These are phyloP conservation scores for Glycine latifolia DNA, from an alignment of 306 rosid species.

Conservation along the genomic window DNA sequence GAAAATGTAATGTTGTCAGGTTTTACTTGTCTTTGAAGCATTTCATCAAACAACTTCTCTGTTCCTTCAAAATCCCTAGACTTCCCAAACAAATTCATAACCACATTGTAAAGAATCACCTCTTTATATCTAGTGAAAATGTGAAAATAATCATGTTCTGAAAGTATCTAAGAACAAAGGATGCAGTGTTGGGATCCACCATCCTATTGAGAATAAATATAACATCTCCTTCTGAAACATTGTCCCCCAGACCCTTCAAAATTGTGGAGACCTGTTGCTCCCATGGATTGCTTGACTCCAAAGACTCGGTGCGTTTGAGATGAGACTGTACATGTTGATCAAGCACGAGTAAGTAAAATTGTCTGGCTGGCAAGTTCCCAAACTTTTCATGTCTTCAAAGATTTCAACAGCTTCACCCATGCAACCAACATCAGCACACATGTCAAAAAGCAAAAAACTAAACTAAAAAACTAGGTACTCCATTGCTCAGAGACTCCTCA, in stretches of 20 bases:
- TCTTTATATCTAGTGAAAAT: background rate
- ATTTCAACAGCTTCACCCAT: constrained; percentile 66
- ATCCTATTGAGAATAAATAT: constrained; percentile 19
- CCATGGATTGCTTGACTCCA: background rate
- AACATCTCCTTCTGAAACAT: background rate
- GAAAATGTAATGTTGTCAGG: constrained; percentile 3
- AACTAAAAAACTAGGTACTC: too few species aligned
- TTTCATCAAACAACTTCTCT: constrained; percentile 20
- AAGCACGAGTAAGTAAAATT: constrained; percentile 77
- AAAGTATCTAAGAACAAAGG: constrained; percentile 18
- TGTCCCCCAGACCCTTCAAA: background rate
- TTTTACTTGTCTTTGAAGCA: constrained; percentile 12
- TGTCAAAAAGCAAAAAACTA: constrained; percentile 69
- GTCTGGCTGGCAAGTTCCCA: constrained; percentile 64
- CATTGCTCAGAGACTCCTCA: too few species aligned
- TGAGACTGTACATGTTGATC: constrained; percentile 68
- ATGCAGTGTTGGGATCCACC: constrained; percentile 20
- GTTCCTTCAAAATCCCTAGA: constrained; percentile 33
- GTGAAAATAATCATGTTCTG: background rate
- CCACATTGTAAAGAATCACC: constrained; percentile 18
- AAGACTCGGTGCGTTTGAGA: background rate
- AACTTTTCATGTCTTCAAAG: constrained; percentile 74
- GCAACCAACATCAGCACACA: constrained; percentile 86
- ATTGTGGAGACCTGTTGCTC: constrained; percentile 3
- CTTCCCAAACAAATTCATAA: constrained; percentile 5